phyloP scores from a whole-genome alignment of 331 rosid genomes.

The Telfairia occidentalis region DNA sequence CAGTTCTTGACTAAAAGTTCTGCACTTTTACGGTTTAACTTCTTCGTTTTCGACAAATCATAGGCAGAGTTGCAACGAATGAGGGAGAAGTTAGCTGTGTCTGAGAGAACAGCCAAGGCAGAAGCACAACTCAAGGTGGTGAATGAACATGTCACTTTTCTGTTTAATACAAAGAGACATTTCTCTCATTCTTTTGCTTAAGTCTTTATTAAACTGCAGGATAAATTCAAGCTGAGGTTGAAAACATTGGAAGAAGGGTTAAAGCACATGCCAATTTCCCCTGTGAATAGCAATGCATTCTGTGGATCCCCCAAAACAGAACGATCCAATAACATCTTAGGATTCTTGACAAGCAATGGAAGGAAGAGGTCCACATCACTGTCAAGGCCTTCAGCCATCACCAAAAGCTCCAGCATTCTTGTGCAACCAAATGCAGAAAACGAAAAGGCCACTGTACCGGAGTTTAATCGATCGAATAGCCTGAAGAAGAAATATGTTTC shows the following conservation, averaged over 20 bases:
- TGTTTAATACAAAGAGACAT: not conserved
- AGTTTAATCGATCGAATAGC: constrained; percentile 26
- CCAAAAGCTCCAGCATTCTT: constrained; percentile 33
- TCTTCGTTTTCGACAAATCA: constrained; percentile 6
- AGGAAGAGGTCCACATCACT: constrained; percentile 79
- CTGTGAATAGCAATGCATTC: constrained; percentile 27
- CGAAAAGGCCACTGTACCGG: constrained; percentile 25
- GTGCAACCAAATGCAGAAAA: constrained; percentile 27
- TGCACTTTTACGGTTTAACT: not conserved
- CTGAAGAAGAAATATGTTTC: constrained; percentile 28
- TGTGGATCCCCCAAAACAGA: constrained; percentile 40
- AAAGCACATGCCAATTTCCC: constrained; percentile 33
- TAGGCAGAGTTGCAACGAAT: constrained; percentile 85
- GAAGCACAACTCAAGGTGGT: constrained; percentile 85
- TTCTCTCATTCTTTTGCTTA: not conserved
- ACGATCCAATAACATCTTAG: constrained; percentile 47
- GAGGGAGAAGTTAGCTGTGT: constrained; percentile 66
- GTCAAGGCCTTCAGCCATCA: constrained; percentile 39
- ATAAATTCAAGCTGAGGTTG: constrained; percentile 74
- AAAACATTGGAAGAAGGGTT: constrained; percentile 81
- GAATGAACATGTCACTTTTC: not conserved
- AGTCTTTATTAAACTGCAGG: constrained; percentile 31
- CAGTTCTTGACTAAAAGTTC: not conserved
- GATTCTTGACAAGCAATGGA: constrained; percentile 48
- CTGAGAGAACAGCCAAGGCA: constrained; percentile 91